Conservation (phyloP, 176 grass and related monocot genomes). For the Avena insularis region DNA sequence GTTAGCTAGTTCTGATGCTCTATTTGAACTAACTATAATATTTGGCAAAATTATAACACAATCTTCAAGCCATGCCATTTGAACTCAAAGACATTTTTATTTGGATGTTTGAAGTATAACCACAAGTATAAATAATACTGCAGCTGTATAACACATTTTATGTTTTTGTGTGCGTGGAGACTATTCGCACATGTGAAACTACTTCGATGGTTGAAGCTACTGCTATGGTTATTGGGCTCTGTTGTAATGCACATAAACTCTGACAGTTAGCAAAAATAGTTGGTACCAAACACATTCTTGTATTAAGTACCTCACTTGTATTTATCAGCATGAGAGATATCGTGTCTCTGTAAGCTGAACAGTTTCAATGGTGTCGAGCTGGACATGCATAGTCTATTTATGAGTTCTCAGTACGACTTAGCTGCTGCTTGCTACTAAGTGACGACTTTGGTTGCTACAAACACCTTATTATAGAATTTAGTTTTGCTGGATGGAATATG, state of each 20-base stretch:
- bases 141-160: background rate
- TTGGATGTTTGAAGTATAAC: background rate
- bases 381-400: background rate
- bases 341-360: background rate
- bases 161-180: background rate
- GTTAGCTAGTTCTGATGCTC: background rate
- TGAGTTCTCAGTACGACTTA: background rate
- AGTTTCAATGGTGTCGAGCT: background rate
- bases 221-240: background rate
- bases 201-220: background rate
- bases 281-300: background rate
- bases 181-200: background rate
- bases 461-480: conserved; percentile 1
- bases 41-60: background rate
- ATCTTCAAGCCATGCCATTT: background rate
- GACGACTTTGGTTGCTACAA: background rate
- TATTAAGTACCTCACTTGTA: background rate
- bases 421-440: background rate
- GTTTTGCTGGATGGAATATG: background rate
- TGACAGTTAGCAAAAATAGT: background rate
- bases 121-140: background rate
- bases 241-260: background rate
- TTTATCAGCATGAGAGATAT: background rate
- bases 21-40: background rate
- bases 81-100: background rate